Base-by-base conservation (phyloP, 2,329 filamentous ascomycete genomes). In the Aspergillus floridensis region DNA sequence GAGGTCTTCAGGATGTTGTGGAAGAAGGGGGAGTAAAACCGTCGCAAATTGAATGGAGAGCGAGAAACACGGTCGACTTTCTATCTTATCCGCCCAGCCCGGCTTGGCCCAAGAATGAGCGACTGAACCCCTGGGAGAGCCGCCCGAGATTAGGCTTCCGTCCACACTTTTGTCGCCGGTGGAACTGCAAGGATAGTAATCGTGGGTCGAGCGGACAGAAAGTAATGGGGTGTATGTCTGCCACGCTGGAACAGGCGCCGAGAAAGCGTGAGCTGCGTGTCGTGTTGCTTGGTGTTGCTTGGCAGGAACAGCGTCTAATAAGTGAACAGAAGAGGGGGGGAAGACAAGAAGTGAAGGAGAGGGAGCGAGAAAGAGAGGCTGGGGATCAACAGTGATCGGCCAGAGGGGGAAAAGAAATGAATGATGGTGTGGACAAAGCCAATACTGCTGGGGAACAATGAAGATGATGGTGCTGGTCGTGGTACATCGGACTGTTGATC, bases 51-150 rank as follows among this genome's bases (percentile, higher is more conserved):
- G 26, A 55, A 46, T 16, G 44, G 24, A 48, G 41, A 26, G 26
- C 46, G 41, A n/a, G 41, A 32, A 55, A 29, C 24, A 21, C n/a
- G 41, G 47, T 32, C 41, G 53, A 47, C 53, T 44, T 26, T 46
- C 52, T 58, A 58, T 59, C 53, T 55, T 59, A 59, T 55, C 53
- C 53, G 53, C 53, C 46, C 53, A 48, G 44, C 53, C 53, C 41
- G 53, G 53, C 53, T 55, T 55, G 53, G 53, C 53, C 38, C 53
- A 41, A 41, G 38, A 41, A 41, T 41, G 38, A 41, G 38, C 53
- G 41, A 55, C 47, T 41, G 12, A 55, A 55, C 53, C 53, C 53
- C 53, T 55, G 53, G 53, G 24, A 55, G 41, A 55, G 41, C 53
- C 53, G 32, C 53, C 53, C 53, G 32, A 55, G 24, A 32, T 55